A percentile compares a stretch with the other conserved stretches of the same genome.
Evolutionary conservation across 495 filamentous ascomycete genomes (phyloP).

Genomic region (Aspergillus mulundensis): DNA sequence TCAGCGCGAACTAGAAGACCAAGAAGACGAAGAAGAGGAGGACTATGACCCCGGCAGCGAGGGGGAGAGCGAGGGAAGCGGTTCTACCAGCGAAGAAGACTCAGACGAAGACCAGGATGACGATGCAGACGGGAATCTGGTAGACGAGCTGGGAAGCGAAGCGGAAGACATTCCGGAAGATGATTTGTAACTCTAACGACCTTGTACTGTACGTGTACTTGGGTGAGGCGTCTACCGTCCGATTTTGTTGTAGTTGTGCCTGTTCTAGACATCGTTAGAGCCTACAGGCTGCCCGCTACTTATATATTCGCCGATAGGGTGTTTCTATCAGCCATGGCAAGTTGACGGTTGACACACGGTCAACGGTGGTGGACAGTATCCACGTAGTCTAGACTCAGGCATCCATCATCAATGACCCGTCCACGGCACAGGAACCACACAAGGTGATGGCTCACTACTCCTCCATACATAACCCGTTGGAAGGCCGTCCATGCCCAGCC

Average conservation of each 20-base stretch:
- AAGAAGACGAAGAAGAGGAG: constrained; percentile 81
- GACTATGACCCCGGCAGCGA: constrained; percentile 83
- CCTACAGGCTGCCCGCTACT: neutral
- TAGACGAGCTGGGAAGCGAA: constrained; percentile 39
- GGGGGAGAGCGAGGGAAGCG: constrained; percentile 67
- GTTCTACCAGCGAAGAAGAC: constrained; percentile 51
- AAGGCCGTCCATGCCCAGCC: neutral
- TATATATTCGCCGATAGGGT: neutral
- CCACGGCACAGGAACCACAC: neutral
- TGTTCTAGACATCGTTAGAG: neutral
- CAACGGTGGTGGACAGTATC: neutral
- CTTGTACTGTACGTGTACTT: neutral
- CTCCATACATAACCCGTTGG: neutral
- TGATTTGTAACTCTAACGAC: constrained; percentile 19
- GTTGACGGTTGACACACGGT: neutral
- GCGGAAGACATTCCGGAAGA: constrained; percentile 34
- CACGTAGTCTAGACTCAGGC: neutral
- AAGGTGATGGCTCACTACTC: neutral
- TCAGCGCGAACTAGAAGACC: constrained; percentile 58
- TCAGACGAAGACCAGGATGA: constrained; percentile 48
- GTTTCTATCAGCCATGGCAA: neutral
- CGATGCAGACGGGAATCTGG: constrained; percentile 37
- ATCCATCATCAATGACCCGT: neutral
- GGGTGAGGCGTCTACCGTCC: neutral
- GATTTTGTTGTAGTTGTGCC: neutral